These are phyloP conservation scores for Brettanomyces custersianus DNA, from an alignment of 805 yeast genomes.

Conservation along the genomic window DNA sequence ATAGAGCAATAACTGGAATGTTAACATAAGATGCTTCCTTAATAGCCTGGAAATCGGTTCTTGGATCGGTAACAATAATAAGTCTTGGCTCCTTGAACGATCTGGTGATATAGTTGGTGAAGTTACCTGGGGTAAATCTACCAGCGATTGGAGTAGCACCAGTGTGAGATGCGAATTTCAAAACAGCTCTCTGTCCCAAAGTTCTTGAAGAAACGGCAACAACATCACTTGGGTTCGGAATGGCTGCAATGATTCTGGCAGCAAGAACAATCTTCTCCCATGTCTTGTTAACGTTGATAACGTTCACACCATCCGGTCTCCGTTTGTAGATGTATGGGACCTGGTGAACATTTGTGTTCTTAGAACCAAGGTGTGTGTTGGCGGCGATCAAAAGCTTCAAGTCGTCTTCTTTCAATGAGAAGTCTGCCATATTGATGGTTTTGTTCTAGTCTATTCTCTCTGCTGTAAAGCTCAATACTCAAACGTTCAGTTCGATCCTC, in stretches of 20 bases:
- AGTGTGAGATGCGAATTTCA: constrained; percentile 98
- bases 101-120: constrained; percentile 99
- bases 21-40: constrained; percentile 99
- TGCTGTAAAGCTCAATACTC: no score
- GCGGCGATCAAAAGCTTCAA: constrained; percentile 99
- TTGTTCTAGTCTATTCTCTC: constrained; percentile 4
- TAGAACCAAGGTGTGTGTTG: constrained; percentile 98
- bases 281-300: constrained; percentile 97
- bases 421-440: constrained; percentile 26
- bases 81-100: constrained; percentile 99
- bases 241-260: constrained; percentile 99
- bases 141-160: constrained; percentile 99
- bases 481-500: no score
- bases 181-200: constrained; percentile 99
- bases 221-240: constrained; percentile 97
- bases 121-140: constrained; percentile 99
- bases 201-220: constrained; percentile 99
- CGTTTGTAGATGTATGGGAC: constrained; percentile 94
- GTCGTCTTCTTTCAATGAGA: constrained; percentile 76
- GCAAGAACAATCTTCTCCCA: constrained; percentile 99
- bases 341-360: constrained; percentile 99
- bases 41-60: constrained; percentile 99
- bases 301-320: constrained; percentile 99
- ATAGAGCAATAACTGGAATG: constrained; percentile 99
- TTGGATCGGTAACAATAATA: constrained; percentile 98